phyloP scores from a whole-genome alignment of 163 green algal genomes.

The Prototheca wickerhamii region DNA sequence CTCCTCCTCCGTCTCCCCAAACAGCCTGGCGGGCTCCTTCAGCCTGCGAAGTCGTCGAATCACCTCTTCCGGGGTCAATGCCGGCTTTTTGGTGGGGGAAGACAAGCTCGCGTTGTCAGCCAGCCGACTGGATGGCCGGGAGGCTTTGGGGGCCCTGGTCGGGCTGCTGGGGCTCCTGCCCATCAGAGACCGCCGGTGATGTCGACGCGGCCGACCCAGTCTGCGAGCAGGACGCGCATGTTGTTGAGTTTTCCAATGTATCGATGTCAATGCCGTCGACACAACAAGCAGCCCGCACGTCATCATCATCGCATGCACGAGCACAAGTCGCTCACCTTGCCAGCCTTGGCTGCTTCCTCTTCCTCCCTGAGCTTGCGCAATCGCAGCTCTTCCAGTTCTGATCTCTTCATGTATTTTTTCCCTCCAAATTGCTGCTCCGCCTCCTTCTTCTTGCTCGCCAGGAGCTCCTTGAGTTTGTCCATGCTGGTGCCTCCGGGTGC shows the following conservation, averaged over 20 bases:
- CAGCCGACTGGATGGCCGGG: no score
- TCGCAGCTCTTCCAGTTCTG: constrained; percentile 57
- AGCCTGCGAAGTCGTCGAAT: constrained; percentile 74
- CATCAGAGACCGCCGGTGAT: no score
- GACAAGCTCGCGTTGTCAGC: neutral
- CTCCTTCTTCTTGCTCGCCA: constrained; percentile 60
- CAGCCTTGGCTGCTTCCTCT: constrained; percentile 34
- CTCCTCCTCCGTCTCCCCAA: constrained; percentile 67
- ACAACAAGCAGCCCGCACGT: neutral
- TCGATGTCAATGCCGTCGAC: neutral
- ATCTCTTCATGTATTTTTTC: constrained; percentile 56
- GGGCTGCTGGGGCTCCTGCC: no score
- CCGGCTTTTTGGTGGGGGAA: neutral
- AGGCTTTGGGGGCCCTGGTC: no score
- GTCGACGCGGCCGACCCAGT: no score
- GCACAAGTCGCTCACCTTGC: neutral
- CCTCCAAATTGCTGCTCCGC: constrained; percentile 49
- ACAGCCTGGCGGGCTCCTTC: constrained; percentile 77
- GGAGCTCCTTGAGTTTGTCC: constrained; percentile 64
- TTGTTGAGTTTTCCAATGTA: no score
- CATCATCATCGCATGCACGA: neutral
- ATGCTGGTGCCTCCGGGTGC: constrained; percentile 24
- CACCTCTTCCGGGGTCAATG: constrained; percentile 60
- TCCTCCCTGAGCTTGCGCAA: constrained; percentile 60
- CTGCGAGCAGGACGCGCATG: no score